Base-by-base conservation (phyloP, 2,329 filamentous ascomycete species). In the Hymenoscyphus scutula region DNA sequence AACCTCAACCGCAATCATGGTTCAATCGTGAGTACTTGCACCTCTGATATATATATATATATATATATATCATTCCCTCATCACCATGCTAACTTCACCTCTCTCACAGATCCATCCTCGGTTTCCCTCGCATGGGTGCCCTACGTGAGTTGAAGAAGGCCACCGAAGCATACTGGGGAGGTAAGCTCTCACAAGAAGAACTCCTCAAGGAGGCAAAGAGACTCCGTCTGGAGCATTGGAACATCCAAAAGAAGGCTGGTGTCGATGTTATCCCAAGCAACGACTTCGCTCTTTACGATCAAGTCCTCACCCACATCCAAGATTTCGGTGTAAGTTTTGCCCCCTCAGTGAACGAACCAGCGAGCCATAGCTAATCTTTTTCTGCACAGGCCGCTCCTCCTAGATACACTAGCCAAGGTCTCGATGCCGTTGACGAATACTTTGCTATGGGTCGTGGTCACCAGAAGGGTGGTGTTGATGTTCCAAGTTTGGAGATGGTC, bases 91-190 rank as follows among this genome's bases (percentile, higher is more conserved):
- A 60, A 67, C 62, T 17, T 53, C 25, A 45, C 55, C 63, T 17
- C 61, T n/a, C 38, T 25, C 25, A 65, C 58, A 74, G 73, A 69
- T 70, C 95, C 72, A 85, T 99, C 79, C 89, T 99, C 79, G 95
- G 95, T 82, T 99, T 99, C 87, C 95, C 95, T 79, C 94, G 95
- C 77, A 97, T 98, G 91, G 95, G 95, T 82, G 90, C 86, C 75
- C 91, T 96, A 82, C 92, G 95, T 88, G 95, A 99, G 86, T 88
- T 99, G 79, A 99, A 99, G 90, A 99, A 99, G 89, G 95, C 95
- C 77, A 99, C 93, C 72, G 95, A 99, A 82, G 92, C 94, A 79
- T 99, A 89, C 82, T 99, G 95, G 95, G 89, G 82, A 75, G 94
- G 90, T 79, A 99, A 98, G 85, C 84, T 97, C 79, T 93, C 91